Conservation (phyloP, 2,329 filamentous ascomycete genomes). For the Aureobasidium sp. region DNA sequence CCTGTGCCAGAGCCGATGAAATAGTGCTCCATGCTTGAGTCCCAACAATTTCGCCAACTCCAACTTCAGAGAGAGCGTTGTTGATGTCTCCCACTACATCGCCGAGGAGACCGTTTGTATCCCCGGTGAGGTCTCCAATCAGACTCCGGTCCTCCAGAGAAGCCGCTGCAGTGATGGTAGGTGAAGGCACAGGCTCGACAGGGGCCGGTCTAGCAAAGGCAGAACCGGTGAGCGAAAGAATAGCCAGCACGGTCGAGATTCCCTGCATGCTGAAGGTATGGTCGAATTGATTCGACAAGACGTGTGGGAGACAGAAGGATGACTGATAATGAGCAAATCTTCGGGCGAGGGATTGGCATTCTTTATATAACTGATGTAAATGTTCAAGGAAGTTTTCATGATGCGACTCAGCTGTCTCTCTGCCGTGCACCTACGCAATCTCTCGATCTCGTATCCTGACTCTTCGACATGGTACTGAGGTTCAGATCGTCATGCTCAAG, state of each 20-base stretch:
- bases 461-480: neutral
- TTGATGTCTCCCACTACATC: constrained; percentile 11
- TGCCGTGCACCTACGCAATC: constrained; percentile 3
- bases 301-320: neutral
- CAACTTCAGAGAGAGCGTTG: constrained; percentile 7
- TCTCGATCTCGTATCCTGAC: neutral
- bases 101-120: neutral
- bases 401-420: neutral
- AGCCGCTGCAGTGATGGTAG: neutral
- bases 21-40: constrained; percentile 7
- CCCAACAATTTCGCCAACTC: neutral
- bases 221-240: constrained; percentile 2
- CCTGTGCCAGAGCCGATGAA: constrained; percentile 18
- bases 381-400: neutral
- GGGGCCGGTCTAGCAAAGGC: constrained; percentile 15
- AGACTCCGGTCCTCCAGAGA: constrained; percentile 15
- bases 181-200: constrained; percentile 5
- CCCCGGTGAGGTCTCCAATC: constrained; percentile 14
- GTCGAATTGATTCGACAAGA: neutral
- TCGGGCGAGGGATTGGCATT: neutral
- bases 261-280: neutral
- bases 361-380: neutral
- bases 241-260: neutral
- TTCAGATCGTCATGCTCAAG: constrained; percentile 6
- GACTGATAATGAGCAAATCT: neutral